These are phyloP conservation scores for Bremia lactucae DNA, from an alignment of 352 stramenopile genomes.

Conservation along the genomic window DNA sequence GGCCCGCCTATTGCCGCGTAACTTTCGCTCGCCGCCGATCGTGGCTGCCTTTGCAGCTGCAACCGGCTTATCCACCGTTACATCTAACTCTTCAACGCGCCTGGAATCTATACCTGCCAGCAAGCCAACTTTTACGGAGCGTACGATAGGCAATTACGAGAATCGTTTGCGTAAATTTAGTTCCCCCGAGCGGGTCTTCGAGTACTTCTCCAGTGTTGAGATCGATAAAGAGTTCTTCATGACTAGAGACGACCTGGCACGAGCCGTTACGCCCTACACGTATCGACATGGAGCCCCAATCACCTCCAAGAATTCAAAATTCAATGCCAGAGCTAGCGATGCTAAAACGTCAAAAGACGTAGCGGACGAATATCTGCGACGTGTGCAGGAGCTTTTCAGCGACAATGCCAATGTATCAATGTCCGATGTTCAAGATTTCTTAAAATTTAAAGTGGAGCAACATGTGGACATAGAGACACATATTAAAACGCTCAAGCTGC, in stretches of 20 bases:
- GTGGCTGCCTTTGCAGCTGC: conserved; percentile 5
- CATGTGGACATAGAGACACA: conserved; percentile 80
- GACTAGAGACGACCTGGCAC: conserved; percentile 69
- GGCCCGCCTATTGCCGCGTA: conserved; percentile 23
- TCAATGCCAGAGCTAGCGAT: conserved; percentile 50
- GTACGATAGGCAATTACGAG: conserved; percentile 81
- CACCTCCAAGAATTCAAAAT: conserved; percentile 74
- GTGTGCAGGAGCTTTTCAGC: conserved; percentile 44
- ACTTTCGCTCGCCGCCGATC: conserved; percentile 2
- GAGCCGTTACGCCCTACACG: conserved; percentile 78
- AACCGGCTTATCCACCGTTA: conserved; percentile 6
- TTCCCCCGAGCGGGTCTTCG: conserved; percentile 79
- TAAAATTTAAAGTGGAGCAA: conserved; percentile 45
- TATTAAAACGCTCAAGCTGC: conserved; percentile 50
- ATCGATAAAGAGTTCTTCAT: conserved; percentile 77
- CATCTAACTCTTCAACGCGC: not conserved
- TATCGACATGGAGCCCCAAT: conserved; percentile 62
- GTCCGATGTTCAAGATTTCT: conserved; percentile 37
- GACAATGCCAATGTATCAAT: conserved; percentile 36
- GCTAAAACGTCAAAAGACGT: conserved; percentile 37
- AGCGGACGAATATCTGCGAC: conserved; percentile 39
- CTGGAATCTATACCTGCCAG: conserved; percentile 13
- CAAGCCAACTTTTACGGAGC: conserved; percentile 59
- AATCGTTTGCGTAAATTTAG: conserved; percentile 82
- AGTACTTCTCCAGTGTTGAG: conserved; percentile 85